These are phyloP conservation scores for Ambrosia hybrid DNA, from an alignment of 140 eudicot species.

Conservation along the genomic window DNA sequence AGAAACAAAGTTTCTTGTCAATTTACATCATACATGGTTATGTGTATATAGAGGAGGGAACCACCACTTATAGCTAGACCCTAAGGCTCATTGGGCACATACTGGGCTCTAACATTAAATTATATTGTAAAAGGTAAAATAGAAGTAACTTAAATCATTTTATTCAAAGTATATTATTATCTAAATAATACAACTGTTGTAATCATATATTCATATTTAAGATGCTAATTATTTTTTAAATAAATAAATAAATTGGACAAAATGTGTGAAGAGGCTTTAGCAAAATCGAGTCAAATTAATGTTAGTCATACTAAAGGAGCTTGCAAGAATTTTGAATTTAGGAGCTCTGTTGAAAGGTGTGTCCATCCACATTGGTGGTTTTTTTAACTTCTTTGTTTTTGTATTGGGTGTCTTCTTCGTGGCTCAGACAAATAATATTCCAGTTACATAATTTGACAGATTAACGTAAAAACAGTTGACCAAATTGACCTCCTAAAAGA, in stretches of 20 bases:
- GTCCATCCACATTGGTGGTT: background rate
- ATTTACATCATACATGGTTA: background rate
- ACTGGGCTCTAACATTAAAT: background rate
- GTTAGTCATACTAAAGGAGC: background rate
- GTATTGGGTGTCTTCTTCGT: background rate
- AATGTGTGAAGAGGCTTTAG: background rate
- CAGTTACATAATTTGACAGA: slow-evolving; percentile 40
- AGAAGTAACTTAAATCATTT: background rate
- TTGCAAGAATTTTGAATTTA: background rate
- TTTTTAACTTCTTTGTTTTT: background rate
- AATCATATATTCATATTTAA: slow-evolving; percentile 2
- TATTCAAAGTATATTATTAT: background rate
- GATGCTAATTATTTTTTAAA: background rate
- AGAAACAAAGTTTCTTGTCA: background rate
- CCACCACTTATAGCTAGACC: background rate
- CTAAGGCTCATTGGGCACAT: background rate
- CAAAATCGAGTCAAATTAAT: background rate
- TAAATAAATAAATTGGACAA: background rate
- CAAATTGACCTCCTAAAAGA: slow-evolving; percentile 86
- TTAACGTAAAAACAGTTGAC: slow-evolving; percentile 64
- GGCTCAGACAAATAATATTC: background rate
- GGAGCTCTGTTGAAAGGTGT: background rate
- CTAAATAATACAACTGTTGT: background rate
- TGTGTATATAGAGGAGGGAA: background rate
- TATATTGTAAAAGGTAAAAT: background rate